phyloP scores from a whole-genome alignment of 208 protist genomes.

The Naegleria lovaniensis region DNA sequence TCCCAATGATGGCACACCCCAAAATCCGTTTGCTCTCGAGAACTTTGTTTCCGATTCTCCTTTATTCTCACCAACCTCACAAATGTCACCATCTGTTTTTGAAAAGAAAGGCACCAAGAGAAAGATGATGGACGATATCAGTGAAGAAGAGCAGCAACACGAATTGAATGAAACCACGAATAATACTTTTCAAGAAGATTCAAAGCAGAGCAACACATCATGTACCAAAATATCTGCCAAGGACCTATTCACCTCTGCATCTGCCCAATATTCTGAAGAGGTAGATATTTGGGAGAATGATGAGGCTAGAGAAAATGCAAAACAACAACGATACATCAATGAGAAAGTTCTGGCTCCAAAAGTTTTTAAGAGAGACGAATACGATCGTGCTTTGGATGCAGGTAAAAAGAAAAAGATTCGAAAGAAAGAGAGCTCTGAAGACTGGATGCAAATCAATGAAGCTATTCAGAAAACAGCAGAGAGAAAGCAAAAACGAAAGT shows the following conservation, averaged over 20 bases:
- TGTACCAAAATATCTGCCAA: background rate
- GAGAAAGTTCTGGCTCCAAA: background rate
- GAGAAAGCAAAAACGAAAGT: background rate
- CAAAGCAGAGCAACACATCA: background rate
- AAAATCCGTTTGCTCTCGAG: background rate
- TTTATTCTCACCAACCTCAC: background rate
- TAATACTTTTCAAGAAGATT: background rate
- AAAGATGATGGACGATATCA: background rate
- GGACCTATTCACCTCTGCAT: background rate
- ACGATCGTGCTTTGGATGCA: background rate
- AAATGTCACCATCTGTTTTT: background rate
- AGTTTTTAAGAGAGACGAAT: background rate
- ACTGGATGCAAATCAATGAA: background rate
- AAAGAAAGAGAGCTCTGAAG: background rate
- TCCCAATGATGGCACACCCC: background rate
- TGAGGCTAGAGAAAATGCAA: background rate
- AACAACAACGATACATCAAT: background rate
- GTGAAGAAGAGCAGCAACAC: background rate
- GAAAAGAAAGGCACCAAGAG: background rate
- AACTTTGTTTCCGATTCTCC: background rate
- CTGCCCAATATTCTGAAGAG: background rate
- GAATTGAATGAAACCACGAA: background rate
- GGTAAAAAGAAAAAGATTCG: constrained; percentile 1
- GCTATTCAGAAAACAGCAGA: background rate
- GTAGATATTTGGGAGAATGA: background rate